Percentiles rank a stretch among this genome's conserved stretches.
Conservation (phyloP, 352 stramenopile species). For the Pythium folliculosum region DNA sequence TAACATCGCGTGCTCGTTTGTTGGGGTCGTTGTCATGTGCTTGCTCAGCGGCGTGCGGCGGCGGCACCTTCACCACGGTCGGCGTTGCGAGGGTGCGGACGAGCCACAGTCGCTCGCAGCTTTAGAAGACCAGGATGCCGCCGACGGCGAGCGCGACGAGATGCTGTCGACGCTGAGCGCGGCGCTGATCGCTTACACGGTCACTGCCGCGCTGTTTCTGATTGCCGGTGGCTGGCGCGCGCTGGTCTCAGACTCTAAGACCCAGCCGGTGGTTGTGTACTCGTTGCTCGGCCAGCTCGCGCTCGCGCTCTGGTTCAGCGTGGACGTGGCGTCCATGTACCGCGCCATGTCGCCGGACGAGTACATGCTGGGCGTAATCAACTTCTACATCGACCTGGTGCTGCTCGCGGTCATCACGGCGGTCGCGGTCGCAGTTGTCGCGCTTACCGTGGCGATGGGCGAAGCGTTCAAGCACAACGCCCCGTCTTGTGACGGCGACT, state of each 20-base stretch:
- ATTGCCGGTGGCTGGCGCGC: background rate
- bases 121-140: background rate
- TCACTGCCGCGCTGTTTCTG: background rate
- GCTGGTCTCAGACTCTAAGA: background rate
- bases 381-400: constrained; percentile 49
- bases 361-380: constrained; percentile 35
- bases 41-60: constrained; percentile 10
- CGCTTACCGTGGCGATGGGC: background rate
- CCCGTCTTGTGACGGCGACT: background rate
- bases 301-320: constrained; percentile 26
- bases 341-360: constrained; percentile 34
- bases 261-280: background rate
- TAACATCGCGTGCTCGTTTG: constrained; percentile 18
- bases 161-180: background rate
- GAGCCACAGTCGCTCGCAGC: background rate
- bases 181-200: background rate
- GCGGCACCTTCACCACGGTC: too few species aligned
- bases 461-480: background rate
- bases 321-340: constrained; percentile 29
- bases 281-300: constrained; percentile 20
- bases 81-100: too few species aligned
- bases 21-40: constrained; percentile 23
- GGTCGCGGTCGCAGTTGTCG: background rate
- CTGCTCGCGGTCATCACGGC: constrained; percentile 16
- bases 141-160: background rate